phyloP scores from a whole-genome alignment of 208 protist genomes.

The Leishmania martiniquensis region DNA sequence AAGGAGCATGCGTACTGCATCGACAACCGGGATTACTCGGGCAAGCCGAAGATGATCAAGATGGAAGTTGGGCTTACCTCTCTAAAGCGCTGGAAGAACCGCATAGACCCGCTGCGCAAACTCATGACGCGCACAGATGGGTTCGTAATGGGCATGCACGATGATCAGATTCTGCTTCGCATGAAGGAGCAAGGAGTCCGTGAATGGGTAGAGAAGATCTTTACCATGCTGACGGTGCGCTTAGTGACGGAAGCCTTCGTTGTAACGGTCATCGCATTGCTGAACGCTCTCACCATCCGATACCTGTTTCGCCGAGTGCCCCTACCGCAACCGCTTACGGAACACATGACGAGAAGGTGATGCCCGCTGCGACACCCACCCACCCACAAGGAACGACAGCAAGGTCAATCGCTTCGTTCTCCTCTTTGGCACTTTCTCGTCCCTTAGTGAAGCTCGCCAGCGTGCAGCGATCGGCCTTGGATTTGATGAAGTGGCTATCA shows the following conservation, averaged over 20 bases:
- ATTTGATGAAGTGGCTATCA: background rate
- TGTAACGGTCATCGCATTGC: slow-evolving; percentile 55
- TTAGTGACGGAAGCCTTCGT: slow-evolving; percentile 61
- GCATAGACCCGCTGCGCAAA: slow-evolving; percentile 75
- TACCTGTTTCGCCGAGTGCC: slow-evolving; percentile 33
- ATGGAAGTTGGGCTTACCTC: slow-evolving; percentile 78
- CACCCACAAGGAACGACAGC: too few species aligned
- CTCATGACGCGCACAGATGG: slow-evolving; percentile 71
- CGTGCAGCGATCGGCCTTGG: background rate
- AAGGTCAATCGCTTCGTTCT: background rate
- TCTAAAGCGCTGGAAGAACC: slow-evolving; percentile 74
- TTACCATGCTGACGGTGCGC: slow-evolving; percentile 55
- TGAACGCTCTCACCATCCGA: slow-evolving; percentile 60
- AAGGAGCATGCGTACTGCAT: slow-evolving; percentile 84
- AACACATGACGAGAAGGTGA: background rate
- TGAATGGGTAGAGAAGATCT: slow-evolving; percentile 62
- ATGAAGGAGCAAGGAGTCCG: slow-evolving; percentile 68
- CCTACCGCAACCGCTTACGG: background rate
- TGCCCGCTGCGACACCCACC: background rate
- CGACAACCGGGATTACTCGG: slow-evolving; percentile 69
- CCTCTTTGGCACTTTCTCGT: background rate
- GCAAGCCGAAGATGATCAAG: slow-evolving; percentile 57
- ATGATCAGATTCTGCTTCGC: slow-evolving; percentile 82
- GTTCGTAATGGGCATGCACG: slow-evolving; percentile 70
- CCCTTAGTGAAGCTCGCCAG: background rate